phyloP scores from a whole-genome alignment of 1,284 basidiomycete genomes.

The Athelia sp. region DNA sequence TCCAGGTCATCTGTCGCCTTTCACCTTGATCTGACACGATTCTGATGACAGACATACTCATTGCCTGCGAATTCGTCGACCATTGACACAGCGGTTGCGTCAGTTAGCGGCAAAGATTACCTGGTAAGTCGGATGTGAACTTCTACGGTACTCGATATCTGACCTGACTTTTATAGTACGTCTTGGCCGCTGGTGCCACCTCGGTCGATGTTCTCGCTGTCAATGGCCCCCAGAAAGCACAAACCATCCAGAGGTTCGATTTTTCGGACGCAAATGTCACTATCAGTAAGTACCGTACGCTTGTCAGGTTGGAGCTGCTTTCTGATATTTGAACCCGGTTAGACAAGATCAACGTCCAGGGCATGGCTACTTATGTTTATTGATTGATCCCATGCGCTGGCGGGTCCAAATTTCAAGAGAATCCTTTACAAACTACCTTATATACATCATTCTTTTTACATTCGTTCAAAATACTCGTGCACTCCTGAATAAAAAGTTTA shows the following conservation, averaged over 20 bases:
- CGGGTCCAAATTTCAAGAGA: too few species aligned
- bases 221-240: slow-evolving; percentile 32
- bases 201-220: slow-evolving; percentile 37
- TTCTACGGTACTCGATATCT: background rate
- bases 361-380: slow-evolving; percentile 20
- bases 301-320: background rate
- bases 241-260: slow-evolving; percentile 34
- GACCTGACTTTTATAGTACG: slow-evolving; percentile 34
- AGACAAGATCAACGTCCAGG: slow-evolving; percentile 12
- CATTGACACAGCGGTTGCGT: slow-evolving; percentile 42
- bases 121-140: background rate
- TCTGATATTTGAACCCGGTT: background rate
- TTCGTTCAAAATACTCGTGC: too few species aligned
- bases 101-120: slow-evolving; percentile 39
- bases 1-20: background rate
- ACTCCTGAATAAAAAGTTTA: too few species aligned
- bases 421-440: too few species aligned
- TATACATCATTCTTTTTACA: too few species aligned
- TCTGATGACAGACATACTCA: slow-evolving; percentile 32
- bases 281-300: slow-evolving; percentile 32
- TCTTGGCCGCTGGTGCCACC: slow-evolving; percentile 35
- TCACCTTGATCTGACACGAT: background rate
- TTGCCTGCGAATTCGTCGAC: slow-evolving; percentile 33
- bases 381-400: too few species aligned
- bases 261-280: slow-evolving; percentile 29